Evolutionary conservation across 805 yeast species (phyloP), one percentile per base, ranked within the genome.

Genomic region (Osmozyma mogii): DNA sequence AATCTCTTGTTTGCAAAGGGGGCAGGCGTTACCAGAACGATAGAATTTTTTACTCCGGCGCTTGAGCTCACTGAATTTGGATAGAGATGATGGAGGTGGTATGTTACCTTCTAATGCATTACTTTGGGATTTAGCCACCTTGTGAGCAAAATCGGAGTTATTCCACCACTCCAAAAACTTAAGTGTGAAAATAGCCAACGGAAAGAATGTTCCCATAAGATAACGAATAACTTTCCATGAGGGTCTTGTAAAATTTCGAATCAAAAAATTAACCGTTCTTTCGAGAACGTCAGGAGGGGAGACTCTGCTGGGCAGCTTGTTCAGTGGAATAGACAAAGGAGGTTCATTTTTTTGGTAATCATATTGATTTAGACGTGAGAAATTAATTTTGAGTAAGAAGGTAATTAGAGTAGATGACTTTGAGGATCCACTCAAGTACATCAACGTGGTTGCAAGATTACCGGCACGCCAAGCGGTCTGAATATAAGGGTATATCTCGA

Each of bases 141-240:
- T 71, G 4, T 70, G 54, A 3, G 84, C 75, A 47, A 84, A 71
- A 36, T 81, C 84, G 10, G 87, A 75, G 15, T 82, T 71, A 37
- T 76, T 75, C 94, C 95, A 88, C 96, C 96, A 88, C 52, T 88
- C 96, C 20, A 85, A 63, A 43, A 88, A 84, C 55, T 85, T 84
- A 36, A 88, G 64, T 15, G 78, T 47, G 49, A 89, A 87, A 29
- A 88, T 79, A 2, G 94, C 84, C 0, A 80, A 67, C 0, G 96
- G 96, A 55, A 89, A 74, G 25, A 77, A 51, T 2, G 82, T 58
- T 28, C 73, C 68, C 40, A 70, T 31, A 40, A 57, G 33, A 12
- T 54, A 40, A 36, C 54, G 50, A 34, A 49, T 34, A 22, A 57
- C 36, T 44, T 38, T 50, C 57, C 60, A 49, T 29, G 52, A 32